These are phyloP conservation scores for Microthyrium microscopicum DNA, from an alignment of 2,329 filamentous ascomycete genomes.

Conservation along the genomic window DNA sequence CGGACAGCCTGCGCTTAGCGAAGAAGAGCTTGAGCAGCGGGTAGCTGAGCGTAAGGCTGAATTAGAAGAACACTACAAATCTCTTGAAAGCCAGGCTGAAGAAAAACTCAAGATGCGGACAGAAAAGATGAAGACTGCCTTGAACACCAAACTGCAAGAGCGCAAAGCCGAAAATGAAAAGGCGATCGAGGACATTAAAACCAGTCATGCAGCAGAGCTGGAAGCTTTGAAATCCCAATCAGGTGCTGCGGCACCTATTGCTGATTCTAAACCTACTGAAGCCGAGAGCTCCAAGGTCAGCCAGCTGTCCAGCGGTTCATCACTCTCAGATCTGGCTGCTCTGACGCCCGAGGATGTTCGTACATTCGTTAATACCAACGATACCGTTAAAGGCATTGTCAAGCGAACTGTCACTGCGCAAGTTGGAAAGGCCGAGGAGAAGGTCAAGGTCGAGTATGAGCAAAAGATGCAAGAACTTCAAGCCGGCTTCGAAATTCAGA, in stretches of 20 bases:
- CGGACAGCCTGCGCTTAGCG: neutral
- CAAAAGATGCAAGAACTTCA: conserved; percentile 20
- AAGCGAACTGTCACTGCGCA: conserved; percentile 40
- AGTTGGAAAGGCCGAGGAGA: conserved; percentile 25
- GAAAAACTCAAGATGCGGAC: too few relatives aligned
- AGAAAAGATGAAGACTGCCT: too few relatives aligned
- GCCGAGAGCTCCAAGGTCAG: neutral
- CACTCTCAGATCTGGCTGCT: too few relatives aligned
- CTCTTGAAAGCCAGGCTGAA: too few relatives aligned
- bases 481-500: conserved; percentile 27
- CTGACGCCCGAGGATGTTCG: conserved; percentile 24
- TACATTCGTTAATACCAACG: conserved; percentile 33
- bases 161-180: neutral
- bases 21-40: conserved; percentile 13
- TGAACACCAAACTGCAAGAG: too few relatives aligned
- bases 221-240: conserved; percentile 1
- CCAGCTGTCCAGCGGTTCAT: neutral
- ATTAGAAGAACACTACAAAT: too few relatives aligned
- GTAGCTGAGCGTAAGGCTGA: neutral
- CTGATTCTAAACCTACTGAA: conserved; percentile 9
- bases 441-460: conserved; percentile 14
- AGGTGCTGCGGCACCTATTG: neutral
- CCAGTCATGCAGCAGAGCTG: conserved; percentile 1
- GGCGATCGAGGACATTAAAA: neutral
- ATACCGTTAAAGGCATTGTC: conserved; percentile 32